Evolutionary conservation across 495 filamentous ascomycete genomes (phyloP).

Genomic region (Hamigera avellanea): DNA sequence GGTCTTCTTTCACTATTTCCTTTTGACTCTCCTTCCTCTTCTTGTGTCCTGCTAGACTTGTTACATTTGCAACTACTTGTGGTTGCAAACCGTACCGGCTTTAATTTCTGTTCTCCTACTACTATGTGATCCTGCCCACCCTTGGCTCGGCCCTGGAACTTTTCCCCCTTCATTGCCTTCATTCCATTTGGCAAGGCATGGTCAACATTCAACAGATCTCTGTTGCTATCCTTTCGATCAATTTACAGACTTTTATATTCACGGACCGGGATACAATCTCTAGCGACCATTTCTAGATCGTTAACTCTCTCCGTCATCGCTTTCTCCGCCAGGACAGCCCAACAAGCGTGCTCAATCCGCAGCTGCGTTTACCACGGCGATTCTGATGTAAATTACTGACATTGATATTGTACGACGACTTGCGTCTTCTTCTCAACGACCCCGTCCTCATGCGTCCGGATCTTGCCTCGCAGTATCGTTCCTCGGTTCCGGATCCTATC

Average conservation of each 20-base stretch:
- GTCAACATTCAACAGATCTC: slow-evolving; percentile 15
- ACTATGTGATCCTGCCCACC: slow-evolving; percentile 8
- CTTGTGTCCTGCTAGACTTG: slow-evolving; percentile 7
- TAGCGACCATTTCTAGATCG: too few species aligned
- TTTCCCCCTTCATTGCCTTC: slow-evolving; percentile 20
- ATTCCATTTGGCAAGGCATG: slow-evolving; percentile 23
- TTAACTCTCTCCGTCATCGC: neutral
- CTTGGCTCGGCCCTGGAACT: slow-evolving; percentile 8
- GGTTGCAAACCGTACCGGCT: slow-evolving; percentile 5
- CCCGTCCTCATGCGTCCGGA: slow-evolving; percentile 5
- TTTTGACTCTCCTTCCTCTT: slow-evolving; percentile 1
- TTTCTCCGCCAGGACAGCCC: neutral
- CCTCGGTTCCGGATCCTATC: slow-evolving; percentile 16
- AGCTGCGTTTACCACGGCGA: neutral
- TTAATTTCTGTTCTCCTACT: slow-evolving; percentile 5
- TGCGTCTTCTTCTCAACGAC: neutral
- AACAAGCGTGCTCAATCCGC: neutral
- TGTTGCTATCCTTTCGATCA: slow-evolving; percentile 2
- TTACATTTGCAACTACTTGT: slow-evolving; percentile 11
- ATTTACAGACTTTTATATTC: slow-evolving; percentile 4
- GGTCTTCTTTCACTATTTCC: slow-evolving; percentile 7
- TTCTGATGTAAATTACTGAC: slow-evolving; percentile 10
- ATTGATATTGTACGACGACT: slow-evolving; percentile 7
- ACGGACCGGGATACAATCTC: slow-evolving; percentile 1
- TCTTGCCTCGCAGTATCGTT: slow-evolving; percentile 15